Evolutionary conservation across 352 stramenopile genomes (phyloP).

Genomic region (Thalassiosira livingstoniorum): DNA sequence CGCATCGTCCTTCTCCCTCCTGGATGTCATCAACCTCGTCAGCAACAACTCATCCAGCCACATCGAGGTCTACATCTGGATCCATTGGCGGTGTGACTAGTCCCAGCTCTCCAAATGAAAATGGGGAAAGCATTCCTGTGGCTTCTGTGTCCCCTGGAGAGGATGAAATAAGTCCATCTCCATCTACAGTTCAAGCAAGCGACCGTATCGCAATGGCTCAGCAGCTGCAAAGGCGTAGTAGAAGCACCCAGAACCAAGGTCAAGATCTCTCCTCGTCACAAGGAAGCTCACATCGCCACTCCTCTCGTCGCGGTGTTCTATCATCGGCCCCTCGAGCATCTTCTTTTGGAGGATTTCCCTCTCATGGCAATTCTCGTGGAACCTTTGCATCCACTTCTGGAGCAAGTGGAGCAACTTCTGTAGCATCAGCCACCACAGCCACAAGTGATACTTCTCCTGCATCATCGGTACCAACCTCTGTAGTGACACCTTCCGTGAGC

Average conservation of each 20-base stretch:
- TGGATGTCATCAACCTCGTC: too few relatives aligned
- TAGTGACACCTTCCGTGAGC: constrained; percentile 21
- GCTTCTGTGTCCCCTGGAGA: too few relatives aligned
- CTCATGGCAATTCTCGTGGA: background rate
- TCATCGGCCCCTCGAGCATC: background rate
- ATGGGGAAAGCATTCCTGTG: too few relatives aligned
- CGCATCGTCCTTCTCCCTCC: too few relatives aligned
- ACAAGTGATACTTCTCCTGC: too few relatives aligned
- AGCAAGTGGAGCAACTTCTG: background rate
- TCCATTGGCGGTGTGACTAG: too few relatives aligned
- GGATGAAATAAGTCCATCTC: too few relatives aligned
- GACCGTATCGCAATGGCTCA: background rate
- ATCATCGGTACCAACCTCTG: background rate
- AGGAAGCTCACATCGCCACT: too few relatives aligned
- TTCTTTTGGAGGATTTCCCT: constrained; percentile 6
- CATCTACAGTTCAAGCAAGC: background rate
- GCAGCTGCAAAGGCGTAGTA: background rate
- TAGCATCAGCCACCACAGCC: constrained; percentile 22
- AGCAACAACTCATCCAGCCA: too few relatives aligned
- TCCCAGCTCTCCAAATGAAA: too few relatives aligned
- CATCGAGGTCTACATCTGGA: too few relatives aligned
- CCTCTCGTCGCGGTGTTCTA: background rate
- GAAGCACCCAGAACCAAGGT: background rate
- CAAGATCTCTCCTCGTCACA: too few relatives aligned
- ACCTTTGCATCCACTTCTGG: background rate